phyloP scores from a whole-genome alignment of 352 stramenopile species.

The Phytophthora ohioensis region DNA sequence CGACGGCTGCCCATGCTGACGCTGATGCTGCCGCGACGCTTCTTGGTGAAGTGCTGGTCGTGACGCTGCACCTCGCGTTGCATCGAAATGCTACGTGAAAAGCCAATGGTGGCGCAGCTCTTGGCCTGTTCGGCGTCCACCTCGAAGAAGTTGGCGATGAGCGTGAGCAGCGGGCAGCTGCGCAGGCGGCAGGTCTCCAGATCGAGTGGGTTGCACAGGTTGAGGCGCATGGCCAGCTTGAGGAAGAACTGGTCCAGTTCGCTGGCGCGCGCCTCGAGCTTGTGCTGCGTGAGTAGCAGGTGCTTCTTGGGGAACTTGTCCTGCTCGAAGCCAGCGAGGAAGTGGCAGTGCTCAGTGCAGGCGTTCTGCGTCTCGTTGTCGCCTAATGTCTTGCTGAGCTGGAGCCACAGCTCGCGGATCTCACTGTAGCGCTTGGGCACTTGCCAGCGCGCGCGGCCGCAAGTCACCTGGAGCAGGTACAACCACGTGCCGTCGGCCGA shows the following conservation, averaged over 20 bases:
- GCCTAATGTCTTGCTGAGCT: slow-evolving; percentile 48
- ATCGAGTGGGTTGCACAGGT: slow-evolving; percentile 61
- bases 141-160: slow-evolving; percentile 67
- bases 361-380: slow-evolving; percentile 25
- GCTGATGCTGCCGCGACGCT: slow-evolving; percentile 33
- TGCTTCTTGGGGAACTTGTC: slow-evolving; percentile 86
- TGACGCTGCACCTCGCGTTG: slow-evolving; percentile 28
- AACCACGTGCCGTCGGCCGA: slow-evolving; percentile 69
- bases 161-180: slow-evolving; percentile 51
- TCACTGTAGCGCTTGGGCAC: slow-evolving; percentile 74
- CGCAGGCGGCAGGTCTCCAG: slow-evolving; percentile 53
- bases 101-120: slow-evolving; percentile 6
- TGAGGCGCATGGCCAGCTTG: slow-evolving; percentile 71
- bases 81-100: slow-evolving; percentile 43
- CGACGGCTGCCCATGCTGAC: slow-evolving; percentile 25
- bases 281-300: slow-evolving; percentile 71
- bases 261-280: slow-evolving; percentile 58
- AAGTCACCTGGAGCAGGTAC: slow-evolving; percentile 74
- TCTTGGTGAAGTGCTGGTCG: slow-evolving; percentile 43
- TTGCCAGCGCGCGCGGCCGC: slow-evolving; percentile 53
- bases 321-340: slow-evolving; percentile 66
- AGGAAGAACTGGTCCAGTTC: slow-evolving; percentile 72
- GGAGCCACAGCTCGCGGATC: slow-evolving; percentile 74
- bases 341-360: slow-evolving; percentile 74
- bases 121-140: slow-evolving; percentile 34